Evolutionary conservation across 139 green algal species (phyloP), one percentile per base, ranked within the genome.

Genomic region (Chlamydomonas eustigma): DNA sequence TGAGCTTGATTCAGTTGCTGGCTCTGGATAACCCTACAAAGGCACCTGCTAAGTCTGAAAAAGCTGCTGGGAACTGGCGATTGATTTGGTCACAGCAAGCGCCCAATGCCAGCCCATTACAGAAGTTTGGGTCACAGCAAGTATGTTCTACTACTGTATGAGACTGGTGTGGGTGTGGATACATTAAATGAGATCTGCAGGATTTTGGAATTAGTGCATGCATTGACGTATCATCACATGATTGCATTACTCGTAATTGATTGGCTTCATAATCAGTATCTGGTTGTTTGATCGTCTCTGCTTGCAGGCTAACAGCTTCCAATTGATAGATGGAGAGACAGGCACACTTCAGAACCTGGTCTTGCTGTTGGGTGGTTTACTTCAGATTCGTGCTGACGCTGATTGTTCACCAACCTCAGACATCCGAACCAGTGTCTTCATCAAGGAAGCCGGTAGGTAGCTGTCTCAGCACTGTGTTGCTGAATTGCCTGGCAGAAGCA

Each of bases 301-400:
- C n/a, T n/a, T 58, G 37, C 68, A 74, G 68, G 68, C 68, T 63
- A 38, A 64, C 6, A 18, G 4, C 8, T 92, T 76, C 72, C 90
- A 94, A 80, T 71, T 93, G 24, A 89, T 95, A 4, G 78, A 83
- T 36, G 80, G 70, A 0, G 76, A 83, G 28, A 73, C n/a, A 1
- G 83, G 85, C 28, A 76, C 67, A 0, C 72, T 92, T 66, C 78
- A 90, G 51, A 95, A 95, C 50, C 18, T 87, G 39, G 90, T 93
- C n/a, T 77, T 84, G 32, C 78, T 95, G 44, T 33, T 64, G 5
- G 79, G 82, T 28, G 50, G 78, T 2, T 52, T 85, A 34, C 72
- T 64, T 30, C 25, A 79, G 44, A 74, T 96, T 33, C 78, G 82
- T 0, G 91, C 89, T 25, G 34, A 83, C 25, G 91, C 88, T 0